Evolutionary conservation across 2,329 filamentous ascomycete genomes (phyloP).

Genomic region (Fusarium pseudocircinatum): DNA sequence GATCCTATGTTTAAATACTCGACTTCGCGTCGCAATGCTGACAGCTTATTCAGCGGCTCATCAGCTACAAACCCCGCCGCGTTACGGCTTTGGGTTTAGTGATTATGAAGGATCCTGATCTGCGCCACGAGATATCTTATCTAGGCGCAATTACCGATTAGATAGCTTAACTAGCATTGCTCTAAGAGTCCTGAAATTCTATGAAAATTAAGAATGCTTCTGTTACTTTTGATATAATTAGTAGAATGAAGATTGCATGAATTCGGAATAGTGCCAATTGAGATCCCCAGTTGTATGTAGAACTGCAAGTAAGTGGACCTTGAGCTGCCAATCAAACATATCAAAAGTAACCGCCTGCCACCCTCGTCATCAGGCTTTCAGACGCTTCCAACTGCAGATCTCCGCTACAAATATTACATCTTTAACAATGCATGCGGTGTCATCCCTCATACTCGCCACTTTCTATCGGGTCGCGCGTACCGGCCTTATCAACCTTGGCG

Average conservation of each 20-base stretch:
- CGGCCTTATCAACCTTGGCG: background rate
- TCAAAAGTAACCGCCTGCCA: accelerated
- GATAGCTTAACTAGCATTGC: no score
- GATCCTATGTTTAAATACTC: background rate
- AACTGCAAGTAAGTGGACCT: no score
- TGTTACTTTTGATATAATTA: no score
- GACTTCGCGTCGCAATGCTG: background rate
- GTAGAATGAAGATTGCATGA: no score
- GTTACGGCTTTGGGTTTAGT: background rate
- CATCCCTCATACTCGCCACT: no score
- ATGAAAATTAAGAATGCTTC: no score
- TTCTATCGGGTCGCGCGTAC: background rate
- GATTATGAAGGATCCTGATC: background rate
- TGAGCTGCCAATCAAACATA: background rate
- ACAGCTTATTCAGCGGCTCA: background rate
- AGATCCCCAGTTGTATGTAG: no score
- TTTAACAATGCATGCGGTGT: no score
- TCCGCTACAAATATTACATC: no score
- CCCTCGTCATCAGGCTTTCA: background rate
- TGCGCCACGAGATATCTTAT: background rate
- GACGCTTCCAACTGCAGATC: background rate
- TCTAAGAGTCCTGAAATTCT: no score
- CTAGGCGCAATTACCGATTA: background rate
- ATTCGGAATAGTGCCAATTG: no score
- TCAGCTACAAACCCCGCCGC: background rate